Conservation (phyloP, 1,284 basidiomycete genomes). For the Rhodotorula sp. region DNA sequence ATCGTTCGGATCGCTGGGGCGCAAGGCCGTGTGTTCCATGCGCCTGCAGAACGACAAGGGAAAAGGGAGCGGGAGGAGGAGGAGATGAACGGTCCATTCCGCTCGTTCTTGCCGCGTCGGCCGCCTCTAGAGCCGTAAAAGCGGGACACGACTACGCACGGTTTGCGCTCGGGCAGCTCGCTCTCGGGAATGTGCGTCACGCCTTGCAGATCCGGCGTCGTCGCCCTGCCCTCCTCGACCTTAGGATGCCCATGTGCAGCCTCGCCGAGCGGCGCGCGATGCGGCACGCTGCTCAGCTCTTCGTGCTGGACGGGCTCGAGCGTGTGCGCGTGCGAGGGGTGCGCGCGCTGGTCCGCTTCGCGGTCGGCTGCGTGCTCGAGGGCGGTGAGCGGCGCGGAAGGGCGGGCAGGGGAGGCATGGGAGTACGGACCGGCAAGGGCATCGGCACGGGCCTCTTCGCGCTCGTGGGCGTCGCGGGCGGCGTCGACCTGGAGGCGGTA, state of each 20-base stretch:
- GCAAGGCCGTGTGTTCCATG: conserved; percentile 15
- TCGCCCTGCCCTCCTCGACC: background rate
- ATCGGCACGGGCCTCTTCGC: conserved; percentile 20
- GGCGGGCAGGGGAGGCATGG: background rate
- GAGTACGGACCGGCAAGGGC: conserved; percentile 20
- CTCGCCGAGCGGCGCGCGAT: conserved; percentile 14
- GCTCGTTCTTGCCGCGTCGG: no score
- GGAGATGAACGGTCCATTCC: background rate
- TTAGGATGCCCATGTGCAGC: conserved; percentile 7
- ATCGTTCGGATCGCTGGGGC: conserved; percentile 18
- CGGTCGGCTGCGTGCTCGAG: conserved; percentile 14
- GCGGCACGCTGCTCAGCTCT: conserved; percentile 7
- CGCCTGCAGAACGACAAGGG: background rate
- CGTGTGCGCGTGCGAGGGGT: conserved; percentile 6
- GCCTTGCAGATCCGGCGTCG: conserved; percentile 19
- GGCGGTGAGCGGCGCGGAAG: background rate
- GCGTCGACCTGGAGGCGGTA: conserved; percentile 3
- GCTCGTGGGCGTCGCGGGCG: conserved; percentile 5
- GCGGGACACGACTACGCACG: background rate
- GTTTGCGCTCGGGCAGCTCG: conserved; percentile 10
- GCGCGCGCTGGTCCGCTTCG: conserved; percentile 7
- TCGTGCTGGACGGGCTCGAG: background rate
- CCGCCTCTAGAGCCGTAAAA: no score
- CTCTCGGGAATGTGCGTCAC: conserved; percentile 31
- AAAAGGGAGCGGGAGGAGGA: background rate